Conservation (phyloP, 768 basidiomycete genomes). For the Boletus bicolor region DNA sequence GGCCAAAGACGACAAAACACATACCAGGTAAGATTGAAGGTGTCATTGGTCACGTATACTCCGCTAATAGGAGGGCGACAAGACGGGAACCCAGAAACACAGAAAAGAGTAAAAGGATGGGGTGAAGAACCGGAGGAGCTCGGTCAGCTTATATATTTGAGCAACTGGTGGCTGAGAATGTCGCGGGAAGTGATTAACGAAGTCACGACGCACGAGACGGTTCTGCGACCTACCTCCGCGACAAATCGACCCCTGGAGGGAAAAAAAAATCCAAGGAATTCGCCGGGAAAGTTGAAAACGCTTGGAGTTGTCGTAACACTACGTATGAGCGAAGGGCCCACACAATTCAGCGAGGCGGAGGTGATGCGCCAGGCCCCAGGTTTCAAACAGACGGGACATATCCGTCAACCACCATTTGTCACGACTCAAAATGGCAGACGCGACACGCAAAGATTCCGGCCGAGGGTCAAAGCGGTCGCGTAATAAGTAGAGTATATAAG, state of each 20-base stretch:
- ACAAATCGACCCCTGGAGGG: neutral
- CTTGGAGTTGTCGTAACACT: conserved; percentile 13
- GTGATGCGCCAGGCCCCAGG: neutral
- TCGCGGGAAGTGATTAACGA: conserved; percentile 5
- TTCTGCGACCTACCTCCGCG: conserved; percentile 1
- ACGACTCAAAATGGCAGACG: neutral
- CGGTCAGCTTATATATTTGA: conserved; percentile 24
- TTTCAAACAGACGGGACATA: neutral
- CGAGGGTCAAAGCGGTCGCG: neutral
- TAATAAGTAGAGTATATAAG: neutral
- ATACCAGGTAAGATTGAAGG: conserved; percentile 28
- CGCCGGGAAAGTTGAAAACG: conserved; percentile 1
- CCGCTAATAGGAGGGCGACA: neutral
- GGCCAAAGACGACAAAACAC: neutral
- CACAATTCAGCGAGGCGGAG: neutral
- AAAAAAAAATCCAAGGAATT: neutral
- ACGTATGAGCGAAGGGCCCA: conserved; percentile 1
- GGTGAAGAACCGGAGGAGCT: neutral
- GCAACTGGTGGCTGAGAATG: conserved; percentile 23
- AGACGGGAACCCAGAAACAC: neutral
- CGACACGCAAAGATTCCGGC: neutral
- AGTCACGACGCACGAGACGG: neutral
- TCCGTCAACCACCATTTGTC: conserved; percentile 1
- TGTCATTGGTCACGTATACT: conserved; percentile 21
- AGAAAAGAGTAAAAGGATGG: neutral